A percentile compares a stretch with the other conserved stretches of the same genome.
Evolutionary conservation across 1,284 basidiomycete species (phyloP).

Genomic region (Austroboletus niveus): DNA sequence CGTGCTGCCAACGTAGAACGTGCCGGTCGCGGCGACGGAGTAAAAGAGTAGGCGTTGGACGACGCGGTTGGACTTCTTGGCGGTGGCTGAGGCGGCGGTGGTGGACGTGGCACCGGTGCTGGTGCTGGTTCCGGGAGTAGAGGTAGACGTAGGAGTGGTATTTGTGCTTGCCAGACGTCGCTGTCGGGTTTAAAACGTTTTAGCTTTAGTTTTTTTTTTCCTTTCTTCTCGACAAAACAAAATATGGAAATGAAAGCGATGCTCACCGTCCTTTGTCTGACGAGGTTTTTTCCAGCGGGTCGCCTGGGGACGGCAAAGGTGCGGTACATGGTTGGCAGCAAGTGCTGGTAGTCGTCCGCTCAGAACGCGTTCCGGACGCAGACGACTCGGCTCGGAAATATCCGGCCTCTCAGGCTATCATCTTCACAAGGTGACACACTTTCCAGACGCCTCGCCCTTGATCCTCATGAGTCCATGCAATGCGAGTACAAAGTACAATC

Average conservation of each 20-base stretch:
- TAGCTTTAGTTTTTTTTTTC: background rate
- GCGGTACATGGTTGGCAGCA: conserved; percentile 50
- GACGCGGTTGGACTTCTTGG: conserved; percentile 54
- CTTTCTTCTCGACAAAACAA: background rate
- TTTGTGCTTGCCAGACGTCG: conserved; percentile 45
- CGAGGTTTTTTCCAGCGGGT: conserved; percentile 44
- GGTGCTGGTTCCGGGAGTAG: conserved; percentile 28
- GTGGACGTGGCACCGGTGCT: conserved; percentile 36
- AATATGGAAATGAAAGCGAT: background rate
- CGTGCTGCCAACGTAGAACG: conserved; percentile 80
- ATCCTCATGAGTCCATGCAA: too few species aligned
- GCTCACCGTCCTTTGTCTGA: conserved; percentile 52
- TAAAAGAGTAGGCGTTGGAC: conserved; percentile 57
- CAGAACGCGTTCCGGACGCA: background rate
- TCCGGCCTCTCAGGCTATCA: too few species aligned
- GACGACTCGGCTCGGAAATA: background rate
- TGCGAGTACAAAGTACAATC: too few species aligned
- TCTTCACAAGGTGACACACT: too few species aligned
- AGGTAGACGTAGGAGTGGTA: conserved; percentile 26
- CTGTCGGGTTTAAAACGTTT: conserved; percentile 32
- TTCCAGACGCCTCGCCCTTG: too few species aligned
- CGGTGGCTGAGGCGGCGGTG: conserved; percentile 17
- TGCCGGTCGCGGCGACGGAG: conserved; percentile 59
- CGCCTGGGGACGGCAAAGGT: conserved; percentile 53
- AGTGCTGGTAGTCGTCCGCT: background rate